Evolutionary conservation across 208 protist species (phyloP).

Genomic region (Herpetomonas muscarum): DNA sequence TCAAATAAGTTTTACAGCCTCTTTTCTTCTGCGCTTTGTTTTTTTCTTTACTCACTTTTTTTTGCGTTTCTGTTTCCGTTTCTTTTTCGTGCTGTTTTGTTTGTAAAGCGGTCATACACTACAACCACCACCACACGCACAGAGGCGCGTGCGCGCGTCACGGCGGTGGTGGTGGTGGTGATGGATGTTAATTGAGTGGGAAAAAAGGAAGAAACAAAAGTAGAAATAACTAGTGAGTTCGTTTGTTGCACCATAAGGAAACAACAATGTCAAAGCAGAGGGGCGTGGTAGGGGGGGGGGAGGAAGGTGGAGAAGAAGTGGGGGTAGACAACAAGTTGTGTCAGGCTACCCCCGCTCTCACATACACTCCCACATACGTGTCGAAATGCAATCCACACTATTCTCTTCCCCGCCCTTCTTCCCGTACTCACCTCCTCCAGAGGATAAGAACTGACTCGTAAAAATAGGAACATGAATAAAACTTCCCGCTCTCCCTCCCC

Average conservation of each 20-base stretch:
- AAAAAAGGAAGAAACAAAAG: slow-evolving; percentile 2
- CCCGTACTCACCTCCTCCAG: no score
- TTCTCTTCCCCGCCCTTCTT: no score
- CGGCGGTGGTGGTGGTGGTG: no score
- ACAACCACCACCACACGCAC: background rate
- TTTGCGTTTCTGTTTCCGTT: background rate
- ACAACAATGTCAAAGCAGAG: background rate
- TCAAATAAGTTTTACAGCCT: no score
- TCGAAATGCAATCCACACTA: no score
- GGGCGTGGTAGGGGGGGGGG: no score
- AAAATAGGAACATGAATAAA: slow-evolving; percentile 1
- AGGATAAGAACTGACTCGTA: background rate
- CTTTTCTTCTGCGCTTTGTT: no score
- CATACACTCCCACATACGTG: no score
- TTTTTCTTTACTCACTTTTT: no score
- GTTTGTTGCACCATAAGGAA: slow-evolving; percentile 1
- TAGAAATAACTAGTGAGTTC: background rate
- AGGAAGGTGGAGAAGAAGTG: no score
- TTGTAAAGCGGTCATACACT: background rate
- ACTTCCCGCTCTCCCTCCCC: background rate
- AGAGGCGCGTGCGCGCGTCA: background rate
- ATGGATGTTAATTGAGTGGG: background rate
- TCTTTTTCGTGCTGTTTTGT: background rate
- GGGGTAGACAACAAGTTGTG: slow-evolving; percentile 1
- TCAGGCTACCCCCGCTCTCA: background rate